Base-by-base conservation (phyloP, 1,284 basidiomycete species). In the Bjerkandera adusta region DNA sequence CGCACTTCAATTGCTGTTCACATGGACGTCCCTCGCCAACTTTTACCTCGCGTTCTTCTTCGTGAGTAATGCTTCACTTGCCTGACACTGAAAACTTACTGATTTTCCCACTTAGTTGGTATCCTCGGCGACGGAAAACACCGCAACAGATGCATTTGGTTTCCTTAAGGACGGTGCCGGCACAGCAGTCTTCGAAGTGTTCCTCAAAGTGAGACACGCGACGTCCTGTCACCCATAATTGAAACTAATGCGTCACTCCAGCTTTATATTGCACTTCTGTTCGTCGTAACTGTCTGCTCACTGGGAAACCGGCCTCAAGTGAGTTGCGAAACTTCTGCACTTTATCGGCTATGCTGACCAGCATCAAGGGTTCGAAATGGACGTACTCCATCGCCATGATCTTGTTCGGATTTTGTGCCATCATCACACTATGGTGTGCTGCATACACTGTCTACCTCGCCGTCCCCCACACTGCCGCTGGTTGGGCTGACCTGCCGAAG, bases 41-140 rank as follows among this genome's bases (percentile, higher is more conserved):
- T 90, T 89, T 67, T 90, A 89, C 61, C 72, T 91, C 50, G 84
- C 87, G 54, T 84, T 93, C 76, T 83, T 83, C 80, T 85, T 94
- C 74, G 77, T 91, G 55, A 68, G 83, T 63, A 3, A 30, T 36
- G 4, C 38, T 27, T 5, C 24, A 29, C 24, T 26, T 26, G n/a
- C 5, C 15, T 21, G 10, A 29, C n/a, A 18, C 32, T 12, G 11
- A 16, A 7, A 7, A 38, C 21, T 42, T 44, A 38, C 41, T 40
- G 18, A 25, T 45, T 16, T 15, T 27, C 25, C 11, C 43, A 8
- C 56, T n/a, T n/a, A 87, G 85, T 69, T 92, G 51, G 83, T 92
- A 42, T 81, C 79, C 24, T 85, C 86, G 3, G 86, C 88, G n/a
- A 92, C 89, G 3, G 60, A 70, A 3, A 67, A 68, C 37, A 66